Base-by-base conservation (phyloP, 306 rosid species). In the Inga oerstediana region DNA sequence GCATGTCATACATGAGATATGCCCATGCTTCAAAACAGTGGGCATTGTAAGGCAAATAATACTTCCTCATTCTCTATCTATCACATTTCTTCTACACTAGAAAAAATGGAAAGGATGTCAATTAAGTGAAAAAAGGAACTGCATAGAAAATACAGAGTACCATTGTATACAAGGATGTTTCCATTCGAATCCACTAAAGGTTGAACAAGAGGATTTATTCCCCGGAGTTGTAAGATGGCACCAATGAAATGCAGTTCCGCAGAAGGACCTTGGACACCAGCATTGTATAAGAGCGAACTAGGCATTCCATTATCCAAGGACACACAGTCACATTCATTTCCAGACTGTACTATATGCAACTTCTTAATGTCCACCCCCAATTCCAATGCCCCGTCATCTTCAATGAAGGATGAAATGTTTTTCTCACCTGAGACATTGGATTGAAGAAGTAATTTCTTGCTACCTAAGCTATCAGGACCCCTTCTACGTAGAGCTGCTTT, bases 171-270 rank as follows among this genome's bases (percentile, higher is more conserved):
- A 34, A 96, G 92, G 83, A 96, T 62, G 81, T 96, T 96, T 84
- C 88, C 71, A 19, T 77, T 82, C 3, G 78, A 76, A 86, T 96
- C 97, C 8, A 86, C 75, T 70, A 93, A 76, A 14, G 99, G 99
- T 91, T 96, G 99, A 87, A 90, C 79, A 44, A 92, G 85, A 8
- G 90, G 91, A 67, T 46, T 72, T 34, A 80, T 75, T 72, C 99
- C 99, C 78, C 99, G 84, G 43, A 93, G 97, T 86, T 96, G 98
- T 80, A 96, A 86, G 69, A 93, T 90, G 27, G 99, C 89, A 35
- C 97, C 99, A 22, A 96, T 49, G 83, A 96, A 91, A 73, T 78
- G 84, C 70, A 95, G 88, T 35, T 87, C 88, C 9, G 91, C 90
- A 45, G 54, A 83, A 39, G 76, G 75, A 8, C 62, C 58, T 44